Base-by-base conservation (phyloP, 2,329 filamentous ascomycete genomes). In the Paracamarosporium sp. region DNA sequence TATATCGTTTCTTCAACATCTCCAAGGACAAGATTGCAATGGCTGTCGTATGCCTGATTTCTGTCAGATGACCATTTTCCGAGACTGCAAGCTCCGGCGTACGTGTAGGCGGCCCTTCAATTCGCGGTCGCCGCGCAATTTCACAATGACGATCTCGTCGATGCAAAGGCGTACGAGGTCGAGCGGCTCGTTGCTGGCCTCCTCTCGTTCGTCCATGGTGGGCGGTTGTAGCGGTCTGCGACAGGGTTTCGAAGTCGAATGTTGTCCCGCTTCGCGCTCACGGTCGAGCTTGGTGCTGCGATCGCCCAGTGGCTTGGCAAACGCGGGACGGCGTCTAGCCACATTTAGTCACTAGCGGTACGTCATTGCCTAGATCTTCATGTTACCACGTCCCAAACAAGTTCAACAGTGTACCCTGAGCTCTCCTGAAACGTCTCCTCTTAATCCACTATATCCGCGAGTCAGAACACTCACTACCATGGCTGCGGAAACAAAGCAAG, bases 1-100 rank as follows among this genome's bases (percentile, higher is more conserved):
- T 97, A 99, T 66, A 99, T 93, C 6, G 94, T 98, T 83, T 99
- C 95, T 74, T 97, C 93, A 4, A 98, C 95, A 65, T 99, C 95
- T 53, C 95, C 94, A 5, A 99, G 85, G 5, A 99, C 92, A 43
- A 99, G 80, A 74, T 99, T 99, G 85, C 96, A 99, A 78, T 99
- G 95, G 72, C 92, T 97, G 76, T 99, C 95, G 76, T 99, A 99
- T 55, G 95, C 95, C 95, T 99, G 57, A 27, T 11, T n/a, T 13
- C 28, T 6, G 43, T 57, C 47, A 55, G 44, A 30, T 5, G 12
- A 6, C 7, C 43, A 15, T 15, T 35, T 28, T 24, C 11, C 11
- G n/a, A 7, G 0, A 8, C 13, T 22, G 20, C 13, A 46, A 56
- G 38, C 40, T 28, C 12, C 6, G 45, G 70, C 76, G 53, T 81